Evolutionary conservation across 345 rosid species (phyloP), one percentile per base, ranked within the genome.

Genomic region (Gynandropsis gynandra): DNA sequence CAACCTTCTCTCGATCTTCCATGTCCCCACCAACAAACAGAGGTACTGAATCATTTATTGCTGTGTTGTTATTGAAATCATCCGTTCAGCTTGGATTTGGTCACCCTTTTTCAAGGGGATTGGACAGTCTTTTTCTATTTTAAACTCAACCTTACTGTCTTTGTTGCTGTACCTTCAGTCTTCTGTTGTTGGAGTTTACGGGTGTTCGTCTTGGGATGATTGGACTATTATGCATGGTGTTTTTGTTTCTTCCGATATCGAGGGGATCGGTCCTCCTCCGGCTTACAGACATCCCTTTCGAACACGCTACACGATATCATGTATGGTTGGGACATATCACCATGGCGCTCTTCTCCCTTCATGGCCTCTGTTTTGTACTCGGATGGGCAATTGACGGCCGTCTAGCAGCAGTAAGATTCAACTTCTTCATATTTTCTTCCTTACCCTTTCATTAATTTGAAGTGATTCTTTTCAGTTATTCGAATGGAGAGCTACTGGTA

Each of bases 281-380:
- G 27, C 65, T 87, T 18, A 46, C 80, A 20, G 85, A 87, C 56
- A 77, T 90, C 72, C 96, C 96, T 8, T 84, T 90, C 40, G 96
- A 87, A 70, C 96, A 87, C 64, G 98, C 96, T 10, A 80, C 89
- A 14, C 70, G 68, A 69, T 89, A 89, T 61, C 97, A 89, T 64
- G 83, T 85, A 19, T 89, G 97, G 97, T 69, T 90, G 65, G 98
- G 96, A 37, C 85, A 87, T 78, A 72, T 82, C 21, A 82, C 96
- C 33, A 77, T 90, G 95, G 36, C 69, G 34, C 63, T 90, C 44
- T 87, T 87, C 62, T 70, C 95, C 36, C 78, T 89, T 29, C 95
- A 89, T 64, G 97, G 95, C 17, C 63, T 85, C 4, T 75, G 70
- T 61, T 85, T 73, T 57, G 71, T 78, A 9, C 52, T 78, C 48